Conservation (phyloP, 768 basidiomycete genomes). For the Lentinula guzmanii region DNA sequence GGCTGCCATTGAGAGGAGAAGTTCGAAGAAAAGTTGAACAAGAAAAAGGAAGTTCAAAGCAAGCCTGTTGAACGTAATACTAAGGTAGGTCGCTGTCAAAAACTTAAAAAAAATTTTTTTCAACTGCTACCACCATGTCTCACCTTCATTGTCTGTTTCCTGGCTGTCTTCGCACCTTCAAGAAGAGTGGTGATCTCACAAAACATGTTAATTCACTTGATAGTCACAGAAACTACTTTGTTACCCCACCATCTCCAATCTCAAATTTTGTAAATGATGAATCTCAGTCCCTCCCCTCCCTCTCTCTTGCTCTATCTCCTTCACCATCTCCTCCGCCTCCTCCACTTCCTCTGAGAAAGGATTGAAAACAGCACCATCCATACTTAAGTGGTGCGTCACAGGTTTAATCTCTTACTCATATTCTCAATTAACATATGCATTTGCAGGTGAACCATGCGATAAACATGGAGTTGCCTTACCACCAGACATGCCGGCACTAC, state of each 20-base stretch:
- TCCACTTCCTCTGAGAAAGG: too few relatives aligned
- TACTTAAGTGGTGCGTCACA: not conserved
- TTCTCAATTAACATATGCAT: not conserved
- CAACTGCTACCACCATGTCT: not conserved
- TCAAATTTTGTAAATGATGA: not conserved
- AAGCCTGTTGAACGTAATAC: not conserved
- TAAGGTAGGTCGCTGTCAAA: not conserved
- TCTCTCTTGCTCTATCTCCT: too few relatives aligned
- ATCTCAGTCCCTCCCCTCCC: too few relatives aligned
- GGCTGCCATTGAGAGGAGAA: not conserved
- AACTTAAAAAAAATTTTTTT: not conserved
- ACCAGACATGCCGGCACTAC: not conserved
- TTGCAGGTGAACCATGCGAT: conserved; percentile 4
- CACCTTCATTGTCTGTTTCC: not conserved
- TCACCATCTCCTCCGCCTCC: not conserved
- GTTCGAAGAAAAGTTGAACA: too few relatives aligned
- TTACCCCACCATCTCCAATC: not conserved
- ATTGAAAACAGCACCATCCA: not conserved
- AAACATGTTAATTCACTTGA: not conserved
- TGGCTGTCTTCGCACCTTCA: not conserved
- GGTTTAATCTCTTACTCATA: not conserved
- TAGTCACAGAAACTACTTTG: not conserved
- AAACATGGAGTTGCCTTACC: not conserved
- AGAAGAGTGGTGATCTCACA: not conserved
- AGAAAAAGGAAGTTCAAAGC: too few relatives aligned